Evolutionary conservation across 768 basidiomycete genomes (phyloP).

Genomic region (Pulveroboletus sp.): DNA sequence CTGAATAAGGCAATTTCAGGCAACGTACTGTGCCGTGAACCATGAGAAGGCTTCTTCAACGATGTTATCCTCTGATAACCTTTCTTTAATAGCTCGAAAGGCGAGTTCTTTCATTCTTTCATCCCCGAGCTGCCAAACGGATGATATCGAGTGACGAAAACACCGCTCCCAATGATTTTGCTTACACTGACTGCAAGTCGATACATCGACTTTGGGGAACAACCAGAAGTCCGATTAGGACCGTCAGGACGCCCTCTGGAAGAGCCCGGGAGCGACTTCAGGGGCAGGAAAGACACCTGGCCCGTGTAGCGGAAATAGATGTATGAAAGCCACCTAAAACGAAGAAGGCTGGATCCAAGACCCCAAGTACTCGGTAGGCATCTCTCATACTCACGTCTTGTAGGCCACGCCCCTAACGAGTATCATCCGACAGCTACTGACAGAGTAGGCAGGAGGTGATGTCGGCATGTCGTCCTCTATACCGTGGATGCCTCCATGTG

Average conservation of each 20-base stretch:
- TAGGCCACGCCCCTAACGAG: conserved; percentile 28
- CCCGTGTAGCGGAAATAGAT: conserved; percentile 31
- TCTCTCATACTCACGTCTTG: conserved; percentile 21
- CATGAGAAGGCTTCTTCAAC: conserved; percentile 28
- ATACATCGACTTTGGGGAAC: conserved; percentile 39
- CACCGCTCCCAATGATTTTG: not conserved
- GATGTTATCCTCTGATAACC: conserved; percentile 23
- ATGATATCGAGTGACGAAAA: not conserved
- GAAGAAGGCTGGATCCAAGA: not conserved
- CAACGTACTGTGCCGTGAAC: conserved; percentile 30
- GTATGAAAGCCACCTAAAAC: conserved; percentile 24
- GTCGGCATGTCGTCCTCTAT: not conserved
- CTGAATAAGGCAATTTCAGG: not conserved
- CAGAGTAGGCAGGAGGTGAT: conserved; percentile 20
- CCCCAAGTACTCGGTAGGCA: not conserved
- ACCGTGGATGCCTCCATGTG: not conserved
- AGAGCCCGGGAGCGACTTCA: conserved; percentile 17
- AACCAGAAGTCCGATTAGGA: conserved; percentile 5
- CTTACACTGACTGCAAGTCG: conserved; percentile 28
- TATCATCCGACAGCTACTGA: conserved; percentile 19
- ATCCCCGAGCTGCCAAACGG: conserved; percentile 19
- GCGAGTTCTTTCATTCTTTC: conserved; percentile 25
- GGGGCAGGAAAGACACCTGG: conserved; percentile 20
- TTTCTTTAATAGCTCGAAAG: conserved; percentile 19
- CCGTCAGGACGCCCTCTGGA: not conserved